A percentile compares a stretch with the other conserved stretches of the same genome.
Conservation (phyloP, 345 rosid genomes). For the Ricinus communis region DNA sequence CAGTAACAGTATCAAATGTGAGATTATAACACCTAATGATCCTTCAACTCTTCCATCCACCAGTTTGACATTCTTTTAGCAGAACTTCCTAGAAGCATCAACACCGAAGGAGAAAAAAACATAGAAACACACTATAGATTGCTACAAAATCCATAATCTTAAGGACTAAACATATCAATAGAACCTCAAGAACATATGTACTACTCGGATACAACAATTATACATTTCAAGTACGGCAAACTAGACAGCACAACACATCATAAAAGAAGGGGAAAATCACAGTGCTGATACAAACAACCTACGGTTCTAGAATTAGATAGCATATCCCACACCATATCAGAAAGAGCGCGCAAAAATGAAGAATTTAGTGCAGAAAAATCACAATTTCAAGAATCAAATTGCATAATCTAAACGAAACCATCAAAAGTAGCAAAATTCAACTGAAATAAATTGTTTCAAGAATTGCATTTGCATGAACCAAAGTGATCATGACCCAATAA, state of each 20-base stretch:
- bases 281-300: constrained; percentile 5
- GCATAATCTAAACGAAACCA: neutral
- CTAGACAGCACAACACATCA: no score
- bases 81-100: no score
- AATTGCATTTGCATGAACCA: constrained; percentile 6
- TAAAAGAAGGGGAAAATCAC: no score
- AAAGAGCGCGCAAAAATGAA: neutral
- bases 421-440: neutral
- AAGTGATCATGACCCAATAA: neutral
- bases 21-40: no score
- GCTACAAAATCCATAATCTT: neutral
- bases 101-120: no score
- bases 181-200: neutral
- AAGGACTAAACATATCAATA: neutral
- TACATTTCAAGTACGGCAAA: neutral
- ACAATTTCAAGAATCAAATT: neutral
- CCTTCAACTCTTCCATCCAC: neutral
- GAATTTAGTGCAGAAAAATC: neutral
- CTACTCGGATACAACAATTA: neutral
- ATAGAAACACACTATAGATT: neutral
- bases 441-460: neutral
- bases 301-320: neutral
- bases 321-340: neutral
- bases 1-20: neutral
- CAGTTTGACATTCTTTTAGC: no score